phyloP scores from a whole-genome alignment of 306 rosid genomes.

The Delonix regia region DNA sequence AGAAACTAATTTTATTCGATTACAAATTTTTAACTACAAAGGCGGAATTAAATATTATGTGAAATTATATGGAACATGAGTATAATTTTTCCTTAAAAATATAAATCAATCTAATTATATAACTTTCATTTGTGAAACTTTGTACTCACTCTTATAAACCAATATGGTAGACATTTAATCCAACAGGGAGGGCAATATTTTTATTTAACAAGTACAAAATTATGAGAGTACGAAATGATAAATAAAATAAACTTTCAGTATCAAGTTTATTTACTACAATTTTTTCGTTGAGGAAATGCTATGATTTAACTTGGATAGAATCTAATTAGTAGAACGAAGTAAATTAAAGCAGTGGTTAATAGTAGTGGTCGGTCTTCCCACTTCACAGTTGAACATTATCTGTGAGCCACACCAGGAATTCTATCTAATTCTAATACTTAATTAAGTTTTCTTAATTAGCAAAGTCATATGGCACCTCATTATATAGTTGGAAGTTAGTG shows the following conservation, averaged over 20 bases:
- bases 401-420: slow-evolving; percentile 29
- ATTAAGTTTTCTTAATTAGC: not conserved
- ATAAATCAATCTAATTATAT: too few relatives aligned
- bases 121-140: too few relatives aligned
- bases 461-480: slow-evolving; percentile 6
- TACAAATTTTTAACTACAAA: not conserved
- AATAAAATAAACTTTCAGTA: too few relatives aligned
- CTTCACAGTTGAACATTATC: not conserved
- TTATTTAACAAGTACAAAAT: too few relatives aligned
- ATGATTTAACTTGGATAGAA: not conserved
- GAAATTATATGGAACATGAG: not conserved
- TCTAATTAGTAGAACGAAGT: not conserved
- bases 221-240: too few relatives aligned
- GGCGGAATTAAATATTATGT: not conserved
- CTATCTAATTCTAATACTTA: not conserved
- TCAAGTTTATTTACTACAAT: too few relatives aligned
- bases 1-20: not conserved
- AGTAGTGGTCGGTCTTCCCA: slow-evolving; percentile 45
- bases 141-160: too few relatives aligned
- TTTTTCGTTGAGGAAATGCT: too few relatives aligned
- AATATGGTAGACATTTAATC: too few relatives aligned
- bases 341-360: slow-evolving; percentile 13
- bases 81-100: not conserved
- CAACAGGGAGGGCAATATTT: too few relatives aligned
- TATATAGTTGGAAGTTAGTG: not conserved